Conservation (phyloP, 805 yeast species). For the Yamadazyma sp. region DNA sequence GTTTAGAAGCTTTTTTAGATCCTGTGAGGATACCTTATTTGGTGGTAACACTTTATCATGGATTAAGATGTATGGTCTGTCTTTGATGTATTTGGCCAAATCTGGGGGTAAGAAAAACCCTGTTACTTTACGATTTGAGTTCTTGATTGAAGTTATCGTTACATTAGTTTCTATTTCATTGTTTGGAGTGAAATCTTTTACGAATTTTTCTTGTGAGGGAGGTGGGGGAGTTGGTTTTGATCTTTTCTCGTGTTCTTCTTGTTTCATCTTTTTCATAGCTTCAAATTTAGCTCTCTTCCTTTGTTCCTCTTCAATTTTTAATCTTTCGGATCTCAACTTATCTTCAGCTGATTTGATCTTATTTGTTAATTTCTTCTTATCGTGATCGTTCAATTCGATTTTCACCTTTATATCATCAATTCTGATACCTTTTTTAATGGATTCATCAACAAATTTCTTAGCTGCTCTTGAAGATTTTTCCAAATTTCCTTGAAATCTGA, state of each 20-base stretch:
- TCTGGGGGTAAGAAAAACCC: slow-evolving; percentile 48
- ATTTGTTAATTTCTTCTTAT: slow-evolving; percentile 33
- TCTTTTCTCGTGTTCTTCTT: slow-evolving; percentile 5
- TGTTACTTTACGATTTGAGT: slow-evolving; percentile 26
- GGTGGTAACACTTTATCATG: slow-evolving; percentile 49
- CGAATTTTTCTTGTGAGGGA: slow-evolving; percentile 5
- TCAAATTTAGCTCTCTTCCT: slow-evolving; percentile 21
- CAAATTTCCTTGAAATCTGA: slow-evolving; percentile 56
- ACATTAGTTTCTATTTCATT: slow-evolving; percentile 27
- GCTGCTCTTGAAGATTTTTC: slow-evolving; percentile 44
- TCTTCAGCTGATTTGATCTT: slow-evolving; percentile 35
- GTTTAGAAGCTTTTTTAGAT: slow-evolving; percentile 56
- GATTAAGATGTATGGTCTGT: slow-evolving; percentile 57
- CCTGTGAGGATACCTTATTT: slow-evolving; percentile 46
- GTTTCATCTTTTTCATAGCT: slow-evolving; percentile 18
- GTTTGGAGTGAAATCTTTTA: slow-evolving; percentile 6
- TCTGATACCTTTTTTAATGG: slow-evolving; percentile 31
- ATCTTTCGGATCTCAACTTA: slow-evolving; percentile 21
- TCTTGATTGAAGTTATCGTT: slow-evolving; percentile 31
- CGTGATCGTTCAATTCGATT: slow-evolving; percentile 50
- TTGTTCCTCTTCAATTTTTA: slow-evolving; percentile 33
- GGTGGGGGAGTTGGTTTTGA: slow-evolving; percentile 5
- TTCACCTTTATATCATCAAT: slow-evolving; percentile 53
- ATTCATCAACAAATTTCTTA: slow-evolving; percentile 24
- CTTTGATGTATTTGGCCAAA: slow-evolving; percentile 46